These are phyloP conservation scores for Solanum pimpinellifolium DNA, from an alignment of 257 asterid genomes.

Conservation along the genomic window DNA sequence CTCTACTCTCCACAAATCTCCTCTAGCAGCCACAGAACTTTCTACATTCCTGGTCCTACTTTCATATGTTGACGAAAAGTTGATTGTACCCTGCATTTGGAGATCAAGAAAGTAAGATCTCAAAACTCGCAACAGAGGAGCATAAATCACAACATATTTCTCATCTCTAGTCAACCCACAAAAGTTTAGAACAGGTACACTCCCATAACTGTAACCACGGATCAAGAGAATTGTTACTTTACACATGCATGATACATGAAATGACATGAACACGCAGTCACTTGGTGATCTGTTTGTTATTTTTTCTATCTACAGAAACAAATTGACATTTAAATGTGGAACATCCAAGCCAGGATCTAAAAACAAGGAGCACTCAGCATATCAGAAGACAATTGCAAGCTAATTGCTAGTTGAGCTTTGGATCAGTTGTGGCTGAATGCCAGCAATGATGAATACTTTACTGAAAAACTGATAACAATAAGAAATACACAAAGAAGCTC, in stretches of 20 bases:
- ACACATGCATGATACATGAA: not conserved
- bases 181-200: not conserved
- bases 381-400: not conserved
- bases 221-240: not conserved
- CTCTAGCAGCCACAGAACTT: slow-evolving; percentile 80
- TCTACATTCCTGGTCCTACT: slow-evolving; percentile 62
- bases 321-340: not conserved
- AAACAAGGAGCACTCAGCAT: not conserved
- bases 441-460: not conserved
- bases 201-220: not conserved
- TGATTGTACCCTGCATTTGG: slow-evolving; percentile 63
- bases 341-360: not conserved
- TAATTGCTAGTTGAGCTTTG: not conserved
- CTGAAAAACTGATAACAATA: not conserved
- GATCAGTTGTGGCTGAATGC: not conserved
- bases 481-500: not conserved
- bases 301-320: not conserved
- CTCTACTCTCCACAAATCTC: slow-evolving; percentile 97
- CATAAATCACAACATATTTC: not conserved
- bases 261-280: not conserved
- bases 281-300: not conserved
- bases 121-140: not conserved
- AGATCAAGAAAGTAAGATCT: not conserved
- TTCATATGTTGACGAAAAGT: slow-evolving; percentile 71
- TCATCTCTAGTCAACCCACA: not conserved